Percentiles rank a stretch among this genome's conserved stretches.
phyloP scores from a whole-genome alignment of 495 filamentous ascomycete species.

The Aspergillus incahuasiensis region DNA sequence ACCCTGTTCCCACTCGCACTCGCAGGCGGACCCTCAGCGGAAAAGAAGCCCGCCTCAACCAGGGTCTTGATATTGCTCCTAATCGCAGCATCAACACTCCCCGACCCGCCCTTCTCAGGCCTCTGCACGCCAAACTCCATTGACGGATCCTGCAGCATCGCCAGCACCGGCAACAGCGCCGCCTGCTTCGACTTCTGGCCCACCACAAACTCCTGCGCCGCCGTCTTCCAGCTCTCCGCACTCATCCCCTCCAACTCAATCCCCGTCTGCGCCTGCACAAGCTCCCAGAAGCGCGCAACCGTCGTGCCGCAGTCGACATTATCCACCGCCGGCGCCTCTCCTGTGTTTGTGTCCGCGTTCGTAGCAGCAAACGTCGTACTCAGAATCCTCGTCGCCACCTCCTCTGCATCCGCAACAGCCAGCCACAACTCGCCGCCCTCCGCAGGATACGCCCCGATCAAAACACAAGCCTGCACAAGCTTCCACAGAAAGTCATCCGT shows the following conservation, averaged over 20 bases:
- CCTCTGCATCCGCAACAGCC: neutral
- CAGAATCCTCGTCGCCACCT: neutral
- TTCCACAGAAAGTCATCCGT: constrained; percentile 31
- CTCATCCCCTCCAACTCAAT: neutral
- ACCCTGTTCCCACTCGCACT: no score
- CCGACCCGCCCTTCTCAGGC: neutral
- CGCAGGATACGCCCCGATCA: constrained; percentile 1
- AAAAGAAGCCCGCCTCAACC: neutral
- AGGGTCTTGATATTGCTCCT: neutral
- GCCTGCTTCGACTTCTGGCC: neutral
- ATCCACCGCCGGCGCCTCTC: neutral
- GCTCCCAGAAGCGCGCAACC: neutral
- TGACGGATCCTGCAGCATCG: neutral
- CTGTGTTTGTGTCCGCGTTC: no score
- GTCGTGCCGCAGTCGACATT: neutral
- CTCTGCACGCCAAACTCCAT: neutral
- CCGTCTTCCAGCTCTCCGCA: neutral
- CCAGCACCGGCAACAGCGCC: neutral
- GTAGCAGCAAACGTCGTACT: neutral
- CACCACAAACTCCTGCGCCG: neutral
- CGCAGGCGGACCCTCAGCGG: no score
- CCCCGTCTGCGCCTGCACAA: neutral
- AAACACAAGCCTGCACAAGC: constrained; percentile 14
- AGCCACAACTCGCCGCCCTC: neutral
- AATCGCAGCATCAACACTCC: neutral